Base-by-base conservation (phyloP, 1,139 yeast genomes). In the Geotrichum armillariae region DNA sequence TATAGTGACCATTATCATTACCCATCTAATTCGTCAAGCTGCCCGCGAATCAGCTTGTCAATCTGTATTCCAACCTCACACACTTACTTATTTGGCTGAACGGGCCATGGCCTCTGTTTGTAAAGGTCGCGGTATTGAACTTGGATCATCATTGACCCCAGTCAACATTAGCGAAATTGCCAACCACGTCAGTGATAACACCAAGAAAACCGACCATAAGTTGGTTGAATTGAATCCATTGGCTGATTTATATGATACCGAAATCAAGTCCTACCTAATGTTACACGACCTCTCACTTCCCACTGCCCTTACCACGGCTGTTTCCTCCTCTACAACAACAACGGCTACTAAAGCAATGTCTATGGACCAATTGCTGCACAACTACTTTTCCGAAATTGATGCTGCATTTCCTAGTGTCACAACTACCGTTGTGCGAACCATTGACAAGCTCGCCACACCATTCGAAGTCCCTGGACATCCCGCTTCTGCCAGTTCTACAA, bases 381-480 rank as follows among this genome's bases (percentile, higher is more conserved):
- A 83, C 50, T 93, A 93, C 66, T 89, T 90, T 61, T 75, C 72
- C 33, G 77, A 77, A 38, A 80, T 91, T 32, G 96, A 90, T 61
- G 76, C 79, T 8, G 95, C 86, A 6, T 91, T 90, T 62, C 89
- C 96, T 0, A 89, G 95, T 47, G 89, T 94, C 3, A 93, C 94
- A 2, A 85, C 97, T 0, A 91, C 99, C 0, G 98, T 93, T 17
- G 91, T 90, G 11, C 83, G 88, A 56, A 91, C 96, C 0, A 96
- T 95, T 9, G 83, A 83, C 47, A 91, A 93, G 65, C 70, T 93
- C 46, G 80, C 80, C 1, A 76, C 77, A 8, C 89, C 61, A 2
- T 38, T 51, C 17, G 44, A 56, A n/a, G 33, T 32, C 11, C 52
- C 43, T n/a, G 49, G 37, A 16, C 27, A 2, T 33, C 40, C 23